Evolutionary conservation across 2,329 filamentous ascomycete genomes (phyloP).

Genomic region (Calonectria henricotiae): DNA sequence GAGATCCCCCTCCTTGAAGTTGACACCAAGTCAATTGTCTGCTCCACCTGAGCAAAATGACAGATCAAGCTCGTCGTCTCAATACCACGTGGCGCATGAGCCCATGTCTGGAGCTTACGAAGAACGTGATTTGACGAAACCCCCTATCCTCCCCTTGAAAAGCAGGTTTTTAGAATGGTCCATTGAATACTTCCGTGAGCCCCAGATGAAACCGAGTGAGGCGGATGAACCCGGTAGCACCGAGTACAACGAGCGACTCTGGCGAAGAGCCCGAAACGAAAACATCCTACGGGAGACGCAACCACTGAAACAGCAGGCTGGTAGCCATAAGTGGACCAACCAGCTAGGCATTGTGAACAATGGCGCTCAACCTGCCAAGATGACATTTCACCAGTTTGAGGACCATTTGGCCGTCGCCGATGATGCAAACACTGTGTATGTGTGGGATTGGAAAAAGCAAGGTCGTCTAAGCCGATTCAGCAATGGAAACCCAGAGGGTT

Average conservation of each 20-base stretch:
- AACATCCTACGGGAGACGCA: slow-evolving; percentile 93
- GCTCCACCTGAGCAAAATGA: slow-evolving; percentile 84
- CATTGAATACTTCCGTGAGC: slow-evolving; percentile 97
- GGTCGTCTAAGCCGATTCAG: slow-evolving; percentile 87
- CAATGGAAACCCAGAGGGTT: slow-evolving; percentile 93
- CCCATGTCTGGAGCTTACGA: slow-evolving; percentile 86
- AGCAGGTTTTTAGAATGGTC: slow-evolving; percentile 96
- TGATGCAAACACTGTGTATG: slow-evolving; percentile 88
- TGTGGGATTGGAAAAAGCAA: slow-evolving; percentile 94
- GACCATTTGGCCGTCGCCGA: slow-evolving; percentile 95
- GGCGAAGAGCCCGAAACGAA: slow-evolving; percentile 94
- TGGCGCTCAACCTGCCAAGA: slow-evolving; percentile 88
- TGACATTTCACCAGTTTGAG: slow-evolving; percentile 98
- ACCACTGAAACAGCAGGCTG: slow-evolving; percentile 90
- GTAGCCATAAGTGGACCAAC: slow-evolving; percentile 89
- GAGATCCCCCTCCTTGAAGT: slow-evolving; percentile 57
- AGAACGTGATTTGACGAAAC: slow-evolving; percentile 72
- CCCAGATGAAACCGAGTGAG: slow-evolving; percentile 97
- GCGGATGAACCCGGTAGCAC: slow-evolving; percentile 96
- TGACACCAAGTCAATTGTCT: slow-evolving; percentile 61
- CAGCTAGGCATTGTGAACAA: slow-evolving; percentile 90
- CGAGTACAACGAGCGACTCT: slow-evolving; percentile 95
- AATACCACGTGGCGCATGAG: slow-evolving; percentile 83
- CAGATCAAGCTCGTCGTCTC: slow-evolving; percentile 70
- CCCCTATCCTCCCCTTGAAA: slow-evolving; percentile 80